Percentiles rank a stretch among this genome's conserved stretches.
phyloP scores from a whole-genome alignment of 805 yeast species.

The Candida piceae region DNA sequence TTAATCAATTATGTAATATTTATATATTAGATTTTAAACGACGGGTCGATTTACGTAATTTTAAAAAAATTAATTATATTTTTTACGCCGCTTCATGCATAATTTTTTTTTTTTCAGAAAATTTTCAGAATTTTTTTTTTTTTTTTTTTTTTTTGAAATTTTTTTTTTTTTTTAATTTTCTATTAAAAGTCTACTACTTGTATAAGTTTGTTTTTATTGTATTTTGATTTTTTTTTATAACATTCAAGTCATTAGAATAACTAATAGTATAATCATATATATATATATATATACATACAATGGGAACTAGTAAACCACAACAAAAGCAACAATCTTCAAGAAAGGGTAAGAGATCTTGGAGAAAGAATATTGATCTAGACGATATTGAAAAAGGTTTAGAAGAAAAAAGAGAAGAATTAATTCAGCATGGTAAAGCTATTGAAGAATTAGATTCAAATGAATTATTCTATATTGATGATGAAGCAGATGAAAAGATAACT shows the following conservation, averaged over 20 bases:
- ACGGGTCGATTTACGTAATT: no score
- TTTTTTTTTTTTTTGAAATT: no score
- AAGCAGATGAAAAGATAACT: conserved; percentile 45
- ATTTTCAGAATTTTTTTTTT: no score
- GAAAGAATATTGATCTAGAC: conserved; percentile 82
- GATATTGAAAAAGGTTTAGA: conserved; percentile 73
- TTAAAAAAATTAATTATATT: not conserved
- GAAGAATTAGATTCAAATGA: conserved; percentile 40
- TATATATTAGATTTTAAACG: no score
- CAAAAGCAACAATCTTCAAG: conserved; percentile 71
- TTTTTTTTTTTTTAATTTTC: not conserved
- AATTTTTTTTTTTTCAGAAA: conserved; percentile 3
- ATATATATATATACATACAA: conserved; percentile 1
- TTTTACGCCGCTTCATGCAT: not conserved
- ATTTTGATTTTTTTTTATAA: no score
- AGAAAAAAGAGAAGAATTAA: conserved; percentile 56
- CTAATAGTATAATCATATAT: no score
- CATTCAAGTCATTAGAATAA: no score
- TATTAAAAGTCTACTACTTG: no score
- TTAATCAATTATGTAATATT: no score
- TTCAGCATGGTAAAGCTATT: conserved; percentile 40
- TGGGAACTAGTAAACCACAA: conserved; percentile 47
- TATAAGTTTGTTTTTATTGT: no score
- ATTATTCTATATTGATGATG: conserved; percentile 62
- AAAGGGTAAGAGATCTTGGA: conserved; percentile 90